Percentiles rank a stretch among this genome's conserved stretches.
Evolutionary conservation across 2,329 filamentous ascomycete species (phyloP).

Genomic region (Fusarium illudens): DNA sequence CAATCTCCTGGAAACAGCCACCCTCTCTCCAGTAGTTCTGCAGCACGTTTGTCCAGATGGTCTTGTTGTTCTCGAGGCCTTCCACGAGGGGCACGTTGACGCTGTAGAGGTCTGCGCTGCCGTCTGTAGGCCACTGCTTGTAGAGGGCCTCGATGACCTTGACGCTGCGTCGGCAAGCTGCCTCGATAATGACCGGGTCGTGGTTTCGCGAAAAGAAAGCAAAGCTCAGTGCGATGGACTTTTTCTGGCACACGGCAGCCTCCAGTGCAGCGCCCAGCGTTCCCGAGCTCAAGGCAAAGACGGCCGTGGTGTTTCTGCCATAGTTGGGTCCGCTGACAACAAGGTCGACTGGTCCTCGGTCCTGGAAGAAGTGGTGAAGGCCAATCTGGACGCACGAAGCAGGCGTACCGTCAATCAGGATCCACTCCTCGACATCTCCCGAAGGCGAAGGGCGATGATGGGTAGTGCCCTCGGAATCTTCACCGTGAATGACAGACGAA

Average conservation of each 20-base stretch:
- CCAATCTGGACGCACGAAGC: constrained; percentile 85
- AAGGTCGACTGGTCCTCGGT: constrained; percentile 76
- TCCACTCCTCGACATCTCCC: constrained; percentile 75
- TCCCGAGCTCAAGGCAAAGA: constrained; percentile 80
- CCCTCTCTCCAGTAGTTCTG: constrained; percentile 91
- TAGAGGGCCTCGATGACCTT: constrained; percentile 81
- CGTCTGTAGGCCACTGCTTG: constrained; percentile 73
- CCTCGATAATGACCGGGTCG: constrained; percentile 80
- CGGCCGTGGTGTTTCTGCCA: constrained; percentile 81
- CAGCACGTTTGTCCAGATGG: constrained; percentile 85
- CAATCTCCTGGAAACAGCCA: constrained; percentile 85
- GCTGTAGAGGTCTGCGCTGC: constrained; percentile 81
- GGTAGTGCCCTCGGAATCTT: constrained; percentile 67
- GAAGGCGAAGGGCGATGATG: constrained; percentile 65
- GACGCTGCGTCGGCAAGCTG: constrained; percentile 77
- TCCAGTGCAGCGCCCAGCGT: constrained; percentile 82
- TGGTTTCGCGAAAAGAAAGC: constrained; percentile 90
- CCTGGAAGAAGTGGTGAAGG: constrained; percentile 79
- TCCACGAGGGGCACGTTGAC: constrained; percentile 90
- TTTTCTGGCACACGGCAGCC: constrained; percentile 74
- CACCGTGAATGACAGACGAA: constrained; percentile 51
- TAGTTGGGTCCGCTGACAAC: constrained; percentile 86
- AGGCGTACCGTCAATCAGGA: constrained; percentile 82
- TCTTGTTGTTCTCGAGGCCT: constrained; percentile 74
- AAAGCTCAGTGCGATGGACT: constrained; percentile 84